Evolutionary conservation across 495 filamentous ascomycete species (phyloP), one percentile per base, ranked within the genome.

Genomic region (Jackrogersella multiformis): DNA sequence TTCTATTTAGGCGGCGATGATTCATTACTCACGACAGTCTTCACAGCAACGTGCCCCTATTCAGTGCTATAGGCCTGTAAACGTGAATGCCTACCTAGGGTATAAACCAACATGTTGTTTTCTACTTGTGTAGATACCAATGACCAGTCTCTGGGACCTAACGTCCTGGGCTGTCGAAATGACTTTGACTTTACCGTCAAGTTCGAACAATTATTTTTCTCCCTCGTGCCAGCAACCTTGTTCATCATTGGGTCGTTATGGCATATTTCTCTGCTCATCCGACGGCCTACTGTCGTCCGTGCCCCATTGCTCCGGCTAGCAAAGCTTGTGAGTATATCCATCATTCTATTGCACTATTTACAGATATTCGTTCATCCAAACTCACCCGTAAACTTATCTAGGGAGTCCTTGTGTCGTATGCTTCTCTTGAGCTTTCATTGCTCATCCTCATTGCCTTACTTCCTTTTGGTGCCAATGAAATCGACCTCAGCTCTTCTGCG

Each of bases 121-220:
- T 60, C 58, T 36, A 30, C 23, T 13, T 65, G 61, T 24, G 39
- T 21, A 24, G 15, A 62, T 20, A 24, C 60, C 36, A 69, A 69
- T 41, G 65, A 69, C 48, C 56, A 65, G 12, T 61, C 60, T 24
- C 30, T 59, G 13, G 60, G 66, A 56, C 68, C 69, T 55, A 61
- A 10, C 15, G 42, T 72, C 48, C 5, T 59, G 5, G 66, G 70
- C 21, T 72, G 62, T 56, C 71, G 71, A 16, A 74, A 54, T 5
- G 71, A 76, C 51, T 82, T 83, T 28, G 79, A 84, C 66, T 83
- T 84, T 55, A 84, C 75, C 23, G 38, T 84, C 41, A 76, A 74
- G 46, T 82, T 83, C 35, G 81, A 83, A 57, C 76, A 78, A 53
- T 56, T 80, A 1, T 79, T 82, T 51, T 79, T 84, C 63, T 76